These are phyloP conservation scores for Jamesozyma lodderae DNA, from an alignment of 805 yeast species.

Conservation along the genomic window DNA sequence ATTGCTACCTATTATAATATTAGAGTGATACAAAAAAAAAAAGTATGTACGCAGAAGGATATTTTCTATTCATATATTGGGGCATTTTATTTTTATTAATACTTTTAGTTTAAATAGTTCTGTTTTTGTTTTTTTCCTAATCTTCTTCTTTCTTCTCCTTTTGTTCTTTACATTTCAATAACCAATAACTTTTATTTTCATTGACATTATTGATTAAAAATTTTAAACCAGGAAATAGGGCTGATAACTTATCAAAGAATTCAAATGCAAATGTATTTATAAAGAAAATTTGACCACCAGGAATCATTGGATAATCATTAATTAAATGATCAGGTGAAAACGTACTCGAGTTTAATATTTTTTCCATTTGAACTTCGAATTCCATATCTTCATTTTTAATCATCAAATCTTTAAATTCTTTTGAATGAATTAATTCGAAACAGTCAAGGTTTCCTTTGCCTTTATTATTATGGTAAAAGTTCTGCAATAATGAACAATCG, in stretches of 20 bases:
- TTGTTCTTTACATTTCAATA: neutral
- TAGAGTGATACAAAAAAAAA: no score
- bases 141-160: slow-evolving; percentile 23
- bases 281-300: slow-evolving; percentile 73
- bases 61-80: no score
- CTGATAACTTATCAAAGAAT: slow-evolving; percentile 57
- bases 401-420: neutral
- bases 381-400: slow-evolving; percentile 7
- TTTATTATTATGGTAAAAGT: slow-evolving; percentile 2
- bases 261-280: slow-evolving; percentile 73
- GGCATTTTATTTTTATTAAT: no score
- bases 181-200: slow-evolving; percentile 47
- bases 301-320: slow-evolving; percentile 39
- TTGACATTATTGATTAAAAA: slow-evolving; percentile 48
- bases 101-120: no score
- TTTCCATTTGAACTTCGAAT: slow-evolving; percentile 5
- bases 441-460: neutral
- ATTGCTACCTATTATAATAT: no score
- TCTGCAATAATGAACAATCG: slow-evolving; percentile 51
- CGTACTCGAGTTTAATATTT: slow-evolving; percentile 1
- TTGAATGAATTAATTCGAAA: slow-evolving; percentile 1
- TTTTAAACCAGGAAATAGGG: slow-evolving; percentile 49
- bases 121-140: no score
- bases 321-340: slow-evolving; percentile 35
- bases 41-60: no score